A percentile compares a stretch with the other conserved stretches of the same genome.
Evolutionary conservation across 2,329 filamentous ascomycete genomes (phyloP).

Genomic region (Colletotrichum echinochloae): DNA sequence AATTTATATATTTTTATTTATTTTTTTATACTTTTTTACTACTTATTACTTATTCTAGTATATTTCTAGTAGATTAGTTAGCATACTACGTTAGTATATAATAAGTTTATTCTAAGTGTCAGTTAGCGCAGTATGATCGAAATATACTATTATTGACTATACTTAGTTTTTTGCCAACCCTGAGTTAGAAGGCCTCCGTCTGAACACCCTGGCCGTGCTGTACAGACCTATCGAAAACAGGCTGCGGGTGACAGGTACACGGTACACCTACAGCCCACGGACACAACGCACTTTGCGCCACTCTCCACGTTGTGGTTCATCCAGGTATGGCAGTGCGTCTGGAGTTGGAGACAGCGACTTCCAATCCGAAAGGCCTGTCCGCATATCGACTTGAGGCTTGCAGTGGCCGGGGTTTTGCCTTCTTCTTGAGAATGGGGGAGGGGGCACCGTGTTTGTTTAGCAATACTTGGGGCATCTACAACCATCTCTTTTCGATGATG

Average conservation of each 20-base stretch:
- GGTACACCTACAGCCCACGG: neutral
- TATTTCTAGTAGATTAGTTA: too few species aligned
- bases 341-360: neutral
- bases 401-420: neutral
- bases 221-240: neutral
- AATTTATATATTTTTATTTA: too few species aligned
- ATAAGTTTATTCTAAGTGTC: too few species aligned
- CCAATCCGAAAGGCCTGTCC: too few species aligned
- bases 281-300: neutral
- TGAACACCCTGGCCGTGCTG: slow-evolving; percentile 15
- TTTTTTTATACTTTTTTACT: too few species aligned
- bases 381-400: too few species aligned
- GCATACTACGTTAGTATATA: too few species aligned
- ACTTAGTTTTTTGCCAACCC: too few species aligned
- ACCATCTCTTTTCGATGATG: neutral
- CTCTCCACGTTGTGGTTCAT: neutral
- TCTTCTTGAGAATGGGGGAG: neutral
- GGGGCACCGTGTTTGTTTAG: neutral
- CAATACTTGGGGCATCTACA: neutral
- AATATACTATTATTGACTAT: too few species aligned
- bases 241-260: too few species aligned
- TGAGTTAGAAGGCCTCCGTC: slow-evolving; percentile 5
- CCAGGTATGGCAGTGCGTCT: slow-evolving; percentile 2
- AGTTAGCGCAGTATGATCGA: too few species aligned
- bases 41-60: too few species aligned